Percentiles rank a stretch among this genome's conserved stretches.
These are phyloP conservation scores for Pseudopithomyces chartarum DNA, from an alignment of 2,329 filamentous ascomycete genomes.

Conservation along the genomic window DNA sequence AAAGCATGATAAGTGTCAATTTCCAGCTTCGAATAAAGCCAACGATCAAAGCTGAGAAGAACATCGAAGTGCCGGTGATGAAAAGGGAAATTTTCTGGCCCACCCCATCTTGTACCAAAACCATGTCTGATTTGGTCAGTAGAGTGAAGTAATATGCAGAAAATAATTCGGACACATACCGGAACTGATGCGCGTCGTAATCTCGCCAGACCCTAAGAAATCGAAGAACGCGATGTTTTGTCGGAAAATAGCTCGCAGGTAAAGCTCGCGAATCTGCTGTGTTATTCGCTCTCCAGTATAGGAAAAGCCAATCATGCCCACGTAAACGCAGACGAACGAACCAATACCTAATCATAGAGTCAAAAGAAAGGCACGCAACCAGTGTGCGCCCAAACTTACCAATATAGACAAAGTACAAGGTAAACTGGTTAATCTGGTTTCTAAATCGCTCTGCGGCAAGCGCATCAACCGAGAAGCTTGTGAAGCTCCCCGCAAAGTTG, in stretches of 20 bases:
- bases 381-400: constrained; percentile 19
- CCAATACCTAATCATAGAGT: constrained; percentile 28
- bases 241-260: constrained; percentile 64
- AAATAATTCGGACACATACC: constrained; percentile 70
- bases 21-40: constrained; percentile 94
- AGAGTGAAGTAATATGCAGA: constrained; percentile 60
- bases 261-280: constrained; percentile 56
- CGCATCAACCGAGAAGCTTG: constrained; percentile 40
- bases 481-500: constrained; percentile 45
- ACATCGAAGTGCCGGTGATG: constrained; percentile 51
- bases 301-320: constrained; percentile 87
- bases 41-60: constrained; percentile 88
- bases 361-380: not conserved
- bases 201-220: constrained; percentile 90
- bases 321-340: constrained; percentile 68
- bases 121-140: constrained; percentile 72
- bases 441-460: constrained; percentile 30
- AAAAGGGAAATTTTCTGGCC: constrained; percentile 46
- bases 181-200: constrained; percentile 92
- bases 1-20: constrained; percentile 83
- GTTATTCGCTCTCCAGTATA: constrained; percentile 60
- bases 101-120: constrained; percentile 91
- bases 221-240: constrained; percentile 61
- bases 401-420: constrained; percentile 47
- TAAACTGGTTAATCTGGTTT: constrained; percentile 35